Evolutionary conservation across 2,329 filamentous ascomycete genomes (phyloP), one percentile per base, ranked within the genome.

Genomic region (Arthrobotrys pseudoclavata): DNA sequence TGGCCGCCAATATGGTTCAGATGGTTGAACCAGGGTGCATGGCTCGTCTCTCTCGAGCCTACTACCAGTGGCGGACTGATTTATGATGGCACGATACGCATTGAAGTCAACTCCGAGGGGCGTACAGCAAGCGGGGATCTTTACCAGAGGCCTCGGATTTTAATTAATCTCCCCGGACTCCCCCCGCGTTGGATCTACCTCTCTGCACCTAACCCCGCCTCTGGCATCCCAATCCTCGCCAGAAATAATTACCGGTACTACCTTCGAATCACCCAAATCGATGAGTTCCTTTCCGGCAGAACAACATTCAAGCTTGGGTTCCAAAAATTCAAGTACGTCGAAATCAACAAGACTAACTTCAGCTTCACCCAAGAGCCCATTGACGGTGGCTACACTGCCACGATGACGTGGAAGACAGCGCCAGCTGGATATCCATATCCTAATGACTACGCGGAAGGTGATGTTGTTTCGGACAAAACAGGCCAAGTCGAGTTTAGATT

Each of bases 71-170:
- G 63, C 1, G 4, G 15, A 3, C 13, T 22, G 12, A 47, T 5
- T 10, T 57, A 45, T 57, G 63, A 68, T 31, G 63, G 63, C 4
- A 68, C 63, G 7, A 47, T 68, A 31, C 48, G 63, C 2, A 57
- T 68, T 10, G 63, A 68, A 55, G 52, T 42, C 15, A 42, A 45
- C 22, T 34, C 20, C 13, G 24, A 20, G 6, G 63, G 63, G 3
- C 63, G 63, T 18, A 68, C 50, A 9, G 63, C 63, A 4, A 68
- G 63, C 34, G 63, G 63, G 3, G 63, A 68, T 31, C 63, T 68
- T 31, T 68, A 68, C 34, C 18, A 34, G 12, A 68, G 63, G 15
- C 63, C 63, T 10, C 26, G 63, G 3, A 42, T 57, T 31, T 24
- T 37, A 20, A 18, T 68, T 10, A 48, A 34, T 13, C 7, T 48